A percentile compares a stretch with the other conserved stretches of the same genome.
phyloP scores from a whole-genome alignment of 2,329 filamentous ascomycete species.

The Ophiognomonia clavigignenti-juglandacearum region DNA sequence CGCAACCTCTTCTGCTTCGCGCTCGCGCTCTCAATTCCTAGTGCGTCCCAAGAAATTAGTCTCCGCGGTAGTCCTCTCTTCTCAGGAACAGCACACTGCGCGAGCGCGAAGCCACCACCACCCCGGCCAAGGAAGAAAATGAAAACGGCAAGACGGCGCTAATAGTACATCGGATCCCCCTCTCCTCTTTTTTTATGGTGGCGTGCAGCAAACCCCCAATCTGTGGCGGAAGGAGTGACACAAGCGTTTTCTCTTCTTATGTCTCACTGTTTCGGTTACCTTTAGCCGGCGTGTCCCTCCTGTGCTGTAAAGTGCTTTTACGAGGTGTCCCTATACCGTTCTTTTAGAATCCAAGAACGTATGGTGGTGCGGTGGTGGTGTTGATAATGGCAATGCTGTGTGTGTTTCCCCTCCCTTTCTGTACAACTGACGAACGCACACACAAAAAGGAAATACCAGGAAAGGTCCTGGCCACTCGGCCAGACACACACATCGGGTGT shows the following conservation, averaged over 20 bases:
- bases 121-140: not conserved
- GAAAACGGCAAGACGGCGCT: too few relatives aligned
- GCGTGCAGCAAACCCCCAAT: too few relatives aligned
- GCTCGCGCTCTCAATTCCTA: constrained; percentile 16
- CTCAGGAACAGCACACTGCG: too few relatives aligned
- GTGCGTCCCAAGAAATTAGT: constrained; percentile 14
- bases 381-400: not conserved
- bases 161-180: constrained; percentile 8
- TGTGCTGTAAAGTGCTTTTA: constrained; percentile 7
- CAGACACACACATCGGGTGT: constrained; percentile 2
- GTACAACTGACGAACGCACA: not conserved
- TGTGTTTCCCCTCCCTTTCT: not conserved
- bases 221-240: too few relatives aligned
- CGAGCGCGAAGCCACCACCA: constrained; percentile 6
- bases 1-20: too few relatives aligned
- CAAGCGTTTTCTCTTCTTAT: constrained; percentile 7
- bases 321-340: constrained; percentile 15
- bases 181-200: not conserved
- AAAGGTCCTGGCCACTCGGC: not conserved
- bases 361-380: not conserved
- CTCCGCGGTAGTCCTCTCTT: not conserved
- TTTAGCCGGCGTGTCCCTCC: constrained; percentile 13
- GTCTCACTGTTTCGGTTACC: constrained; percentile 14
- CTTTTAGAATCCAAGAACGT: constrained; percentile 16
- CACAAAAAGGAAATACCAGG: not conserved